Conservation (phyloP, 208 protist species). For the Leishmania amazonensis region DNA sequence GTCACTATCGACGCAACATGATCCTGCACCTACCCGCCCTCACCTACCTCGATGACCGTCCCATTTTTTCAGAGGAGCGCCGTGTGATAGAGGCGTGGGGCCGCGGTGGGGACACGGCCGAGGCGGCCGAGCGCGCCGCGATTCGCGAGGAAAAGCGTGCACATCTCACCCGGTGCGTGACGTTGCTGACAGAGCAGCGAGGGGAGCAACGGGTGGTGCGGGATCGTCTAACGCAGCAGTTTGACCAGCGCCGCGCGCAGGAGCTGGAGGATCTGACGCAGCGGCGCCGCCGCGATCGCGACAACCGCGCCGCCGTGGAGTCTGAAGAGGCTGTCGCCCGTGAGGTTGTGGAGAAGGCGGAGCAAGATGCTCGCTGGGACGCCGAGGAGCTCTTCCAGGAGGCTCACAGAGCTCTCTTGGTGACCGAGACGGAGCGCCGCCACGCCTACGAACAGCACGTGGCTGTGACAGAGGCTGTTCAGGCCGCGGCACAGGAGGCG, state of each 20-base stretch:
- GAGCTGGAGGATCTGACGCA: conserved; percentile 63
- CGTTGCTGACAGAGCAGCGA: conserved; percentile 69
- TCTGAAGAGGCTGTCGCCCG: conserved; percentile 38
- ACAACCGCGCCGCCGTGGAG: conserved; percentile 33
- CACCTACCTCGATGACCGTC: conserved; percentile 90
- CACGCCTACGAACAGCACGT: conserved; percentile 53
- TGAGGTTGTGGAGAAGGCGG: conserved; percentile 27
- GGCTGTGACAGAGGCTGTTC: conserved; percentile 32
- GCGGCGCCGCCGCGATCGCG: conserved; percentile 46
- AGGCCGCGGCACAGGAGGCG: conserved; percentile 30
- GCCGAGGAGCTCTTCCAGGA: conserved; percentile 34
- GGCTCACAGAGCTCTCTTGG: conserved; percentile 20
- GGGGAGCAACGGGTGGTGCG: conserved; percentile 70
- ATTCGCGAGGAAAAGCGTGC: conserved; percentile 86
- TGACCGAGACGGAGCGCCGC: conserved; percentile 32
- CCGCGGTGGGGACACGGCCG: conserved; percentile 64
- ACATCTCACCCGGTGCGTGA: conserved; percentile 81
- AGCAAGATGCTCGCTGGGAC: conserved; percentile 43
- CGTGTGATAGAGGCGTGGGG: conserved; percentile 85
- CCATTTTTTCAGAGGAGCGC: conserved; percentile 87
- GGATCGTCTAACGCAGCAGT: conserved; percentile 72
- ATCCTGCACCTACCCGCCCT: conserved; percentile 78
- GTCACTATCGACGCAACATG: conserved; percentile 90
- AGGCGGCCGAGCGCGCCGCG: conserved; percentile 63
- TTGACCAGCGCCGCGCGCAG: conserved; percentile 51